phyloP scores from a whole-genome alignment of 2,329 filamentous ascomycete species.

The Pseudogymnoascus sp. region DNA sequence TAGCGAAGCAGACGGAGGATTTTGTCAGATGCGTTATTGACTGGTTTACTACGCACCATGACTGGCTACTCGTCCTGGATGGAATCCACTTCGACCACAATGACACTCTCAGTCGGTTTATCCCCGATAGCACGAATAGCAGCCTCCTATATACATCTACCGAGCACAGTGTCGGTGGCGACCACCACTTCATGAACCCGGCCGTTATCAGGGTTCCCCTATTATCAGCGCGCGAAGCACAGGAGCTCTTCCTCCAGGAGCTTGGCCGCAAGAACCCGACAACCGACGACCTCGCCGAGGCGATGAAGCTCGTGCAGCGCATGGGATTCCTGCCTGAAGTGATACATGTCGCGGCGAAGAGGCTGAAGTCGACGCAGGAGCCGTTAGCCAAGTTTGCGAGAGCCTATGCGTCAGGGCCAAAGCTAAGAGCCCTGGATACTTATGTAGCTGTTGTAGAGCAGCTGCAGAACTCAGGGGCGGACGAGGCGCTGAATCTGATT shows the following conservation, averaged over 20 bases:
- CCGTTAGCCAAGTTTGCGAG: constrained; percentile 53
- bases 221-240: constrained; percentile 48
- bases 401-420: constrained; percentile 46
- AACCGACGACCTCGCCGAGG: constrained; percentile 45
- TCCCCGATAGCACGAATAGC: constrained; percentile 55
- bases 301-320: constrained; percentile 52
- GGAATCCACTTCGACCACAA: constrained; percentile 54
- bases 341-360: constrained; percentile 56
- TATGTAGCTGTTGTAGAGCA: constrained; percentile 42
- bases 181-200: constrained; percentile 50
- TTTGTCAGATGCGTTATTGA: constrained; percentile 49
- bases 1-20: constrained; percentile 29
- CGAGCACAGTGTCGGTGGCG: constrained; percentile 46
- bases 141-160: constrained; percentile 63
- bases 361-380: constrained; percentile 51
- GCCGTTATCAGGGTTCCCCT: constrained; percentile 46
- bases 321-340: constrained; percentile 59
- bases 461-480: constrained; percentile 37
- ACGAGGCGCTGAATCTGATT: constrained; percentile 55
- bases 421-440: constrained; percentile 40
- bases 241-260: constrained; percentile 52
- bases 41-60: constrained; percentile 53
- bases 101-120: constrained; percentile 46
- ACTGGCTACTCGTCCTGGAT: constrained; percentile 61
- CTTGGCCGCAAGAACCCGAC: constrained; percentile 50